These are phyloP conservation scores for Pseudopyrenochaeta lycopersici DNA, from an alignment of 2,329 filamentous ascomycete species.

Conservation along the genomic window DNA sequence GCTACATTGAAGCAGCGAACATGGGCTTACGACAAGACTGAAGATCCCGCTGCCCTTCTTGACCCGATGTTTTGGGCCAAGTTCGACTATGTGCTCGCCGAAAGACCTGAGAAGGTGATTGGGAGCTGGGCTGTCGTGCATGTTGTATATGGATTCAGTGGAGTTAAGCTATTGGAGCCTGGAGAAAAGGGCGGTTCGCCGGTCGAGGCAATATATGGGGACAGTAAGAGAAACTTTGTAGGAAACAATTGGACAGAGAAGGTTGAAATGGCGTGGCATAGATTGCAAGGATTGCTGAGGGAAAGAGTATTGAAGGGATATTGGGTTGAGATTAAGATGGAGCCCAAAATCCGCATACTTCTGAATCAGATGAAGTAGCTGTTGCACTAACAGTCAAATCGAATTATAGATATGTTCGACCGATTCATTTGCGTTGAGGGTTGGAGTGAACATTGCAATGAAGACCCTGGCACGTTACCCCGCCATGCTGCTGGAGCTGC, in stretches of 20 bases:
- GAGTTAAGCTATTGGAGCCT: slow-evolving; percentile 59
- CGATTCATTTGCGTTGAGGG: background rate
- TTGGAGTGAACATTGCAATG: background rate
- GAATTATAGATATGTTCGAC: background rate
- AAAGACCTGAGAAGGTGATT: slow-evolving; percentile 59
- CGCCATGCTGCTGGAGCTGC: slow-evolving; percentile 17
- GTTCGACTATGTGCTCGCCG: slow-evolving; percentile 68
- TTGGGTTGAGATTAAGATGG: slow-evolving; percentile 65
- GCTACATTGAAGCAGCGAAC: slow-evolving; percentile 24
- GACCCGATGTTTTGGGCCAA: slow-evolving; percentile 64
- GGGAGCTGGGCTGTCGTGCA: slow-evolving; percentile 63
- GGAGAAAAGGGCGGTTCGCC: slow-evolving; percentile 39
- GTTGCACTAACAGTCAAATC: background rate
- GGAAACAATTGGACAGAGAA: slow-evolving; percentile 20
- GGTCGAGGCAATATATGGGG: slow-evolving; percentile 21
- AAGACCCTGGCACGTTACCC: slow-evolving; percentile 7
- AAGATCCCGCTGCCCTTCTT: slow-evolving; percentile 57
- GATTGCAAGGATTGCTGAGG: slow-evolving; percentile 46
- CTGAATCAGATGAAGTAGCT: slow-evolving; percentile 37
- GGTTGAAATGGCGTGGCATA: slow-evolving; percentile 33
- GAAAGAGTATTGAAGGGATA: slow-evolving; percentile 56
- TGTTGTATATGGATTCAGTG: slow-evolving; percentile 61
- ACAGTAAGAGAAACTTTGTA: slow-evolving; percentile 21
- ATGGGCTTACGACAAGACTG: slow-evolving; percentile 70
- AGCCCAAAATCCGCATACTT: slow-evolving; percentile 63